Conservation (phyloP, 805 yeast genomes). For the Ogataea allantospora region DNA sequence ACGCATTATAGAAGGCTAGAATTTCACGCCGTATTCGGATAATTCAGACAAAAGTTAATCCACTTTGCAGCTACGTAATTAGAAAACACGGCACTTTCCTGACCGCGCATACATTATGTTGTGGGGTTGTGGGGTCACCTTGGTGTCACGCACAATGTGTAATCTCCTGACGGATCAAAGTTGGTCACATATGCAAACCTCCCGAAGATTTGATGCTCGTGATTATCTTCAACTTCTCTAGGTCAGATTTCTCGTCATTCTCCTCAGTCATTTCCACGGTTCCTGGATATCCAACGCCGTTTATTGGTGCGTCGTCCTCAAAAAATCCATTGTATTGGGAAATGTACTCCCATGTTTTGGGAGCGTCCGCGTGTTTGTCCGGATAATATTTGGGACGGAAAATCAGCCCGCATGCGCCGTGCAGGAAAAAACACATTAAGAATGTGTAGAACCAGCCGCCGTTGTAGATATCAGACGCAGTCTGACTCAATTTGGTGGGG, state of each 20-base stretch:
- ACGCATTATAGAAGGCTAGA: conserved; percentile 4
- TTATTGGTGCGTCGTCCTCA: conserved; percentile 27
- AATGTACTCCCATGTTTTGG: conserved; percentile 25
- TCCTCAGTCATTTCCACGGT: conserved; percentile 3
- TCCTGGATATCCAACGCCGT: conserved; percentile 25
- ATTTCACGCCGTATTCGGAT: conserved; percentile 6
- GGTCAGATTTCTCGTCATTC: conserved; percentile 1
- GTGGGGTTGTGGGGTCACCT: background rate
- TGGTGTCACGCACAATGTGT: background rate
- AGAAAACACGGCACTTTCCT: background rate
- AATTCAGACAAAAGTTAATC: conserved; percentile 2
- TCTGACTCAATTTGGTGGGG: conserved; percentile 15
- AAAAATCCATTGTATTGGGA: conserved; percentile 23
- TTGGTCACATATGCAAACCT: conserved; percentile 14
- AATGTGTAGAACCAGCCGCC: conserved; percentile 28
- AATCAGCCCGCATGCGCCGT: conserved; percentile 15
- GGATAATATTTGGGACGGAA: conserved; percentile 22
- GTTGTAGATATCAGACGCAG: conserved; percentile 23
- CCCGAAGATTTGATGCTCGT: conserved; percentile 22
- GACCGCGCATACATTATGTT: background rate
- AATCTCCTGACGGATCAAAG: conserved; percentile 2
- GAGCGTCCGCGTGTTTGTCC: conserved; percentile 20
- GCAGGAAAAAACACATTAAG: conserved; percentile 15
- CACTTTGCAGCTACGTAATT: conserved; percentile 1
- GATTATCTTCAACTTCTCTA: conserved; percentile 13